These are phyloP conservation scores for Sporothrix protearum DNA, from an alignment of 2,329 filamentous ascomycete species.

Conservation along the genomic window DNA sequence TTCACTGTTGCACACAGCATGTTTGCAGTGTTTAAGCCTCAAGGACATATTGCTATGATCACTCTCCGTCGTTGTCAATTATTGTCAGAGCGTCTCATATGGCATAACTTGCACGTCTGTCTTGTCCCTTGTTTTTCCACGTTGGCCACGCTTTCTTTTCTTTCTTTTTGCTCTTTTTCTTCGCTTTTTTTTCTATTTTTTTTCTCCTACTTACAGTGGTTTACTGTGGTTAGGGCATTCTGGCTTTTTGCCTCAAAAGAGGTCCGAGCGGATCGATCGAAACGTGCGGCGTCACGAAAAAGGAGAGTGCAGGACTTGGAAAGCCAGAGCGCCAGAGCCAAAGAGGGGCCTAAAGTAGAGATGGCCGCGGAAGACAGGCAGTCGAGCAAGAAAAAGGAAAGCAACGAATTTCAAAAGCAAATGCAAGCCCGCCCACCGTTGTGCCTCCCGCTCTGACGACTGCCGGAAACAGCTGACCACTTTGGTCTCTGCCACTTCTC, in stretches of 20 bases:
- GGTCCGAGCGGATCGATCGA: conserved; percentile 22
- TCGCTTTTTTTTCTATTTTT: not conserved
- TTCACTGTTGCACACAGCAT: not conserved
- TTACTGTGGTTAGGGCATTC: not conserved
- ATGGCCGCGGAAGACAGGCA: not conserved
- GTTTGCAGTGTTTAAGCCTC: too few relatives aligned
- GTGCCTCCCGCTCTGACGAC: not conserved
- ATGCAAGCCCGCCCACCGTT: not conserved
- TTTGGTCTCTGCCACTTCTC: not conserved
- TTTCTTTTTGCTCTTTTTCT: not conserved
- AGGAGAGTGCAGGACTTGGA: not conserved
- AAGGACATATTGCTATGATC: not conserved
- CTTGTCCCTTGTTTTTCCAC: not conserved
- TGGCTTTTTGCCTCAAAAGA: not conserved
- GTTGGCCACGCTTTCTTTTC: not conserved
- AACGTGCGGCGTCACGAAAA: conserved; percentile 19
- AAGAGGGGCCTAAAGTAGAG: not conserved
- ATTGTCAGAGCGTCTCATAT: not conserved
- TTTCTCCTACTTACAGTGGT: not conserved
- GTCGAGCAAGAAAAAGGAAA: not conserved
- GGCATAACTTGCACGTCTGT: not conserved
- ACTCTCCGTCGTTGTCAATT: not conserved
- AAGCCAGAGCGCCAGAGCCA: too few relatives aligned
- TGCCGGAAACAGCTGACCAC: not conserved
- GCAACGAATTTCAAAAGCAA: not conserved